Base-by-base conservation (phyloP, 495 filamentous ascomycete species). In the Annulohypoxylon bovei region DNA sequence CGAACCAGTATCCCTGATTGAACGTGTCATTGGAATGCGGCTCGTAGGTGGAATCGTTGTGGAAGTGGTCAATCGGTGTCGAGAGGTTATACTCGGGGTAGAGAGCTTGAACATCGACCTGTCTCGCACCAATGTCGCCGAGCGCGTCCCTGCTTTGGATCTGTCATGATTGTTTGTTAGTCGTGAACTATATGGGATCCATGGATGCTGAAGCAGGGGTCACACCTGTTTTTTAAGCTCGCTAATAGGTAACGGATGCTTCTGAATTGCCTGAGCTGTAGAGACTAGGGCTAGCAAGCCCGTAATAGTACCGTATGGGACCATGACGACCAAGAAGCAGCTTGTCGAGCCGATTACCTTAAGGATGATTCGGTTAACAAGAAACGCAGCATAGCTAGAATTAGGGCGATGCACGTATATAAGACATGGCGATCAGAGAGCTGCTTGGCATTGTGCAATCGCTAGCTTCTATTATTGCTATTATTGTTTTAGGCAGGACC, bases 11-110 rank as follows among this genome's bases (percentile, higher is more conserved):
- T 7, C 90, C 88, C 18, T 91, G 81, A 40, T 83, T 72, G 71
- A 91, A 92, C 1, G 76, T 83, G 27, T 66, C 87, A 57, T 86
- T 75, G 40, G 81, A 82, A 76, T 93, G 90, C n/a, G 91, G 90
- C 72, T 86, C 88, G 72, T 93, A 93, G 46, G 77, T 75, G 7
- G 87, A 83, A 63, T 91, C 87, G 76, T 92, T 91, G 77, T 88
- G 89, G 81, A 92, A 94, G 71, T 93, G 90, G 78, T 94, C 90
- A 33, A 93, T 80, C 20, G 91, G 91, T 1, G 89, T 87, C 5
- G 86, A 84, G 69, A 93, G 76, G 70, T 88, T 89, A 79, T 89
- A 82, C 12, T 78, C 83, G 50, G 87, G 83, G 72, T 88, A 90
- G 14, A 87, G 72, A 30, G 76, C 66, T 14, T 72, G 59, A 1